Conservation (phyloP, 202 grass and related monocot genomes). For the Zoysia matrella region DNA sequence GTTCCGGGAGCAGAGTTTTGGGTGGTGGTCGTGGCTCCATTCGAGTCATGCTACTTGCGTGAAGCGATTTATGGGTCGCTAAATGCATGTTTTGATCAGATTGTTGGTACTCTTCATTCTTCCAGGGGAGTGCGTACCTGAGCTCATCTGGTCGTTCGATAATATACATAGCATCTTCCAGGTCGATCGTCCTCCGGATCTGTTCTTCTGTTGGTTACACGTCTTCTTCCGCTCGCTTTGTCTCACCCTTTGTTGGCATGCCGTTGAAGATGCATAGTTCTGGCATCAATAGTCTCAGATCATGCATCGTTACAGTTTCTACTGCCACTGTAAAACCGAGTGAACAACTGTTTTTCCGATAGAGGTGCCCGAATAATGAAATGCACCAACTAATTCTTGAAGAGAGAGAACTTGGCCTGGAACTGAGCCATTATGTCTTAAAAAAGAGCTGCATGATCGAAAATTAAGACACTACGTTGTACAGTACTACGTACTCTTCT, state of each 20-base stretch:
- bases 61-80: conserved; percentile 38
- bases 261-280: neutral
- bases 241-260: neutral
- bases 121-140: neutral
- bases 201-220: neutral
- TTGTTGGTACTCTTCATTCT: neutral
- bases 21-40: conserved; percentile 9
- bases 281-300: neutral
- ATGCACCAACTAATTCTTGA: neutral
- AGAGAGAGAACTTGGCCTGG: neutral
- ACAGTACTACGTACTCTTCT: no score
- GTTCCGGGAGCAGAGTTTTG: neutral
- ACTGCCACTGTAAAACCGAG: neutral
- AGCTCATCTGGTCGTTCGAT: neutral
- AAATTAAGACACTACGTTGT: no score
- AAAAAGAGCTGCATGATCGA: neutral
- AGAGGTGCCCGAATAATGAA: no score
- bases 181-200: no score
- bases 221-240: neutral
- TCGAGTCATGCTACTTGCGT: conserved; percentile 43
- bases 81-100: conserved; percentile 22
- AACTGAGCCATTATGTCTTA: neutral
- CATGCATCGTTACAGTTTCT: neutral
- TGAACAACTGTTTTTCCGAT: no score
- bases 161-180: neutral